phyloP scores from a whole-genome alignment of 805 yeast species.

The Brettanomyces custersianus region DNA sequence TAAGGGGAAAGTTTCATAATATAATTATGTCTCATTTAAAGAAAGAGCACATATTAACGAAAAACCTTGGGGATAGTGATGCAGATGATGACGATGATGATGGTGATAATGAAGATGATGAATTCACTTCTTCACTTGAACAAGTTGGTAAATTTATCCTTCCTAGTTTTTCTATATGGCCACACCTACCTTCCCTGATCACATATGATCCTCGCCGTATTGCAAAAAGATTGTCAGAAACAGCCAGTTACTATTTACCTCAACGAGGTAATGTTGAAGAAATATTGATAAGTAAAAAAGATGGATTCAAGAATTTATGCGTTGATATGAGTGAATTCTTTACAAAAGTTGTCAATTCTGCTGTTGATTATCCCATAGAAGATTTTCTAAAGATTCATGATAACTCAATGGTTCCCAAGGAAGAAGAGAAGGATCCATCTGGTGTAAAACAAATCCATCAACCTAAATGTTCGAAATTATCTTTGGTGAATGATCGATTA shows the following conservation, averaged over 20 bases:
- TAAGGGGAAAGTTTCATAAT: too few species aligned
- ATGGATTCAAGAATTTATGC: constrained; percentile 16
- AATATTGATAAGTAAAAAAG: constrained; percentile 12
- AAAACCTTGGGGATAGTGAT: too few species aligned
- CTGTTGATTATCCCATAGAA: constrained; percentile 42
- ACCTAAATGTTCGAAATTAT: constrained; percentile 2
- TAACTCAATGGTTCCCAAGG: not conserved
- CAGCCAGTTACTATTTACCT: constrained; percentile 20
- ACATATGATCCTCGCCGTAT: constrained; percentile 11
- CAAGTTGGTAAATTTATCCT: constrained; percentile 36
- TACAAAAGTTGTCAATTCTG: constrained; percentile 35
- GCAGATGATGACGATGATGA: not conserved
- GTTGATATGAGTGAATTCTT: constrained; percentile 21
- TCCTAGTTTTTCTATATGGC: constrained; percentile 17
- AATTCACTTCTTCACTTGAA: constrained; percentile 39
- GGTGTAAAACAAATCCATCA: constrained; percentile 12
- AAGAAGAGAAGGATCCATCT: constrained; percentile 8
- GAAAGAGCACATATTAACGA: too few species aligned
- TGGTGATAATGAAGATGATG: constrained; percentile 22
- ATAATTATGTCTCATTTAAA: too few species aligned
- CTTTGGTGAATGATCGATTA: constrained; percentile 3
- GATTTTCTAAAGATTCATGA: constrained; percentile 25
- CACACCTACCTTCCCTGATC: constrained; percentile 19
- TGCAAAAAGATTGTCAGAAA: constrained; percentile 12
- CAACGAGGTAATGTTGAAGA: constrained; percentile 21